Conservation (phyloP, 495 filamentous ascomycete species). For the Aspergillus incahuasiensis region DNA sequence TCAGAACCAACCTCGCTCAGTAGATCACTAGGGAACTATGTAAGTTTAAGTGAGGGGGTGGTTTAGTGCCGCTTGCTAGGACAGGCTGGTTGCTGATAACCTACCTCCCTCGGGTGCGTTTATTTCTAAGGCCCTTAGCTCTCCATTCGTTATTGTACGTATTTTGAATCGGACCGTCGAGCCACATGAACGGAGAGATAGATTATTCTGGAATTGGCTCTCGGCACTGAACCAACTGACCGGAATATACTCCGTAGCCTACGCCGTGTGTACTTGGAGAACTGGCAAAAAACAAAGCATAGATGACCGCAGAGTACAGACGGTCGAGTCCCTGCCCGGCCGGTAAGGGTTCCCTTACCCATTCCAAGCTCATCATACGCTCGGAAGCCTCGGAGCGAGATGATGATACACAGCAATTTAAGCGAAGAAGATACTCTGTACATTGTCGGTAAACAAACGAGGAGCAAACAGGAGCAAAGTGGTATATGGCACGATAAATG, state of each 20-base stretch:
- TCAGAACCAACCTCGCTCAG: too few relatives aligned
- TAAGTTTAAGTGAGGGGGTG: too few relatives aligned
- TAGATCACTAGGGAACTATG: too few relatives aligned
- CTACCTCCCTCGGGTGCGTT: too few relatives aligned
- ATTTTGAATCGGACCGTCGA: not conserved
- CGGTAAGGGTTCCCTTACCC: not conserved
- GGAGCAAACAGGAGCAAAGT: not conserved
- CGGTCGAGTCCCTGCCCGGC: not conserved
- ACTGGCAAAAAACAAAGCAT: not conserved
- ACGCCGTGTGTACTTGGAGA: too few relatives aligned
- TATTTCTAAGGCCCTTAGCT: too few relatives aligned
- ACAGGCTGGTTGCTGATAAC: too few relatives aligned
- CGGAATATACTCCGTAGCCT: not conserved
- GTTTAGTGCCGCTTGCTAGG: too few relatives aligned
- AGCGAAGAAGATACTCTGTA: not conserved
- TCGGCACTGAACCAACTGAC: not conserved
- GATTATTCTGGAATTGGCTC: too few relatives aligned
- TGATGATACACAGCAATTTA: not conserved
- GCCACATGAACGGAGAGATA: not conserved
- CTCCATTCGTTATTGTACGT: not conserved
- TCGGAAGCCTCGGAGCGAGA: not conserved
- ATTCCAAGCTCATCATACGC: not conserved
- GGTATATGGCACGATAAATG: not conserved
- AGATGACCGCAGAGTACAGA: not conserved
- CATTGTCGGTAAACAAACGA: not conserved